Base-by-base conservation (phyloP, 352 stramenopile genomes). In the Phytophthora capsici region DNA sequence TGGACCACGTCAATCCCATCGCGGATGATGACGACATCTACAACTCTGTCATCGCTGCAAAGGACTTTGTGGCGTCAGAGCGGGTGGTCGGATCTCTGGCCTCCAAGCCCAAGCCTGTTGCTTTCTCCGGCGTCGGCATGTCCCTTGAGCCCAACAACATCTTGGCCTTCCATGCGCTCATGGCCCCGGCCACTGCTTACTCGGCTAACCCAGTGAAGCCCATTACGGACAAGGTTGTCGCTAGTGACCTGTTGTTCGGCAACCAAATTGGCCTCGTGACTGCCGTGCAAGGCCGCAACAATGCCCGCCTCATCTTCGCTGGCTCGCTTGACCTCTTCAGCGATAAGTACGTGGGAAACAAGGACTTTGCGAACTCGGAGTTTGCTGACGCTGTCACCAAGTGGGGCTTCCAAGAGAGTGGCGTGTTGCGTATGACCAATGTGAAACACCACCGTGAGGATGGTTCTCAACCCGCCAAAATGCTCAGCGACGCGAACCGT, bases 311-410 rank as follows among this genome's bases (percentile, higher is more conserved):
- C 19, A 65, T 97, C 22, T 90, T 98, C 55, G 63, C 84, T 17
- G 91, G 90, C 28, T 98, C 90, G 36, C 65, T 97, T 28, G 88
- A 94, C 20, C 66, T 97, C 32, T 97, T 98, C 65, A 94, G 84
- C 69, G 79, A 98, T 77, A 77, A 84, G 67, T 98, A 86, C 72
- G 82, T 96, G 41, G 76, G 63, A 37, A 74, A 79, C 26, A 69
- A 73, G 48, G 17, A 48, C 12, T 90, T 82, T 51, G 86, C 84
- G 3, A 96, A 97, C 73, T 69, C 78, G n/a, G 65, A 64, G 40
- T 96, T 97, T 44, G 76, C 78, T 36, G 77, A 91, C 34, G 71
- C 76, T 17, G 54, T 96, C 20, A 84, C 70, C 38, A 85, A 93
- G 66, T 98, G 93, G 93, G 79, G 66, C 4, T 97, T 97, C 65